These are phyloP conservation scores for Noccaea caerulescens DNA, from an alignment of 345 rosid genomes.

Conservation along the genomic window DNA sequence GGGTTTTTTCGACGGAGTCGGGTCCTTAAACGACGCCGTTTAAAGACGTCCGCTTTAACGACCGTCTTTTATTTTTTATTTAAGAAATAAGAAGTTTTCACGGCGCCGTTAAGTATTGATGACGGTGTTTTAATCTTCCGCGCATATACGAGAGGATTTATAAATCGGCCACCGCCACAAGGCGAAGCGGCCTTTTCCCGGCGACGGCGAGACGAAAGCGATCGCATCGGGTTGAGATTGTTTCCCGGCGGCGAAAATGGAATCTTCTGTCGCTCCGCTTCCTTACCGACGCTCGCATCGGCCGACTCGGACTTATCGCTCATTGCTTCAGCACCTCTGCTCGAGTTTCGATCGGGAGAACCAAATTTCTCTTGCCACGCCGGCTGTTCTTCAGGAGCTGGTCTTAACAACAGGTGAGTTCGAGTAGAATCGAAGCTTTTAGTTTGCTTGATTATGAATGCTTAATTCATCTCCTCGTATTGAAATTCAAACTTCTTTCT, in stretches of 20 bases:
- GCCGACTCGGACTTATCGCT: conserved; percentile 52
- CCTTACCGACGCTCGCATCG: conserved; percentile 24
- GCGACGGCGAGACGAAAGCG: background rate
- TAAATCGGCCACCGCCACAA: conserved; percentile 30
- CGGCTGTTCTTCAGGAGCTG: conserved; percentile 39
- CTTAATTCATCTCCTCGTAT: background rate
- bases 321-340: conserved; percentile 50
- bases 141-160: background rate
- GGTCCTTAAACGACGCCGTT: conserved; percentile 23
- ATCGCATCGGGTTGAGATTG: background rate
- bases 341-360: conserved; percentile 54
- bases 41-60: background rate
- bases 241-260: background rate
- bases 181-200: conserved; percentile 23
- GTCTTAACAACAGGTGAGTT: conserved; percentile 28
- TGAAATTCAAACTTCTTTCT: background rate
- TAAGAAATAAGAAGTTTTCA: background rate
- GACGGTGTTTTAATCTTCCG: conserved; percentile 4
- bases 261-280: conserved; percentile 7
- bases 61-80: conserved; percentile 6
- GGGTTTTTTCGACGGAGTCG: background rate
- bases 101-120: conserved; percentile 32
- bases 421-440: background rate
- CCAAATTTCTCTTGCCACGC: conserved; percentile 49
- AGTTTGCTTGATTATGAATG: background rate